These are phyloP conservation scores for Colletotrichum sp. DNA, from an alignment of 2,329 filamentous ascomycete species.

Conservation along the genomic window DNA sequence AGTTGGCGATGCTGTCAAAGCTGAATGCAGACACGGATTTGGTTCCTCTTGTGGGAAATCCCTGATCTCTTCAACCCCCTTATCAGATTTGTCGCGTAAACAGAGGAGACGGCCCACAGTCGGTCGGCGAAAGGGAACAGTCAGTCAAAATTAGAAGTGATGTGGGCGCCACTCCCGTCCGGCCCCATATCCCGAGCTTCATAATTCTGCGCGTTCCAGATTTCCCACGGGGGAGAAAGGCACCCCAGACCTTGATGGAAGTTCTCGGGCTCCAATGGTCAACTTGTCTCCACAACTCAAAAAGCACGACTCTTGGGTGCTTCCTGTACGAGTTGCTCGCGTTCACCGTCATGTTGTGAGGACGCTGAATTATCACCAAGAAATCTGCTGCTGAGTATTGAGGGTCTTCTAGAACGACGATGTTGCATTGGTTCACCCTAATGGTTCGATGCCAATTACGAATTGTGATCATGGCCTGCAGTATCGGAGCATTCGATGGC, in stretches of 20 bases:
- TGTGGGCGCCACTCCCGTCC: neutral
- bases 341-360: neutral
- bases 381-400: neutral
- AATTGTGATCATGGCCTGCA: neutral
- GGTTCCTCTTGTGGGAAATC: neutral
- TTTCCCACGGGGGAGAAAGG: neutral
- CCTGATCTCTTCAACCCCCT: neutral
- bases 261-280: neutral
- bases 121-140: neutral
- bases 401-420: neutral
- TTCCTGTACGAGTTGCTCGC: neutral
- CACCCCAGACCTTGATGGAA: neutral
- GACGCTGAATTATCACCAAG: neutral
- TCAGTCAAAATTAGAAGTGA: neutral
- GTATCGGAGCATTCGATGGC: neutral
- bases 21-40: neutral
- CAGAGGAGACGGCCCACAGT: neutral
- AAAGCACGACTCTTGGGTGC: neutral
- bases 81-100: neutral
- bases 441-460: neutral
- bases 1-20: neutral
- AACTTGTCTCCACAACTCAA: neutral
- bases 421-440: neutral
- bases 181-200: slow-evolving; percentile 7
- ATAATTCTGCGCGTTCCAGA: neutral